Base-by-base conservation (phyloP, 2,329 filamentous ascomycete species). In the Plectosphaerella plurivora region DNA sequence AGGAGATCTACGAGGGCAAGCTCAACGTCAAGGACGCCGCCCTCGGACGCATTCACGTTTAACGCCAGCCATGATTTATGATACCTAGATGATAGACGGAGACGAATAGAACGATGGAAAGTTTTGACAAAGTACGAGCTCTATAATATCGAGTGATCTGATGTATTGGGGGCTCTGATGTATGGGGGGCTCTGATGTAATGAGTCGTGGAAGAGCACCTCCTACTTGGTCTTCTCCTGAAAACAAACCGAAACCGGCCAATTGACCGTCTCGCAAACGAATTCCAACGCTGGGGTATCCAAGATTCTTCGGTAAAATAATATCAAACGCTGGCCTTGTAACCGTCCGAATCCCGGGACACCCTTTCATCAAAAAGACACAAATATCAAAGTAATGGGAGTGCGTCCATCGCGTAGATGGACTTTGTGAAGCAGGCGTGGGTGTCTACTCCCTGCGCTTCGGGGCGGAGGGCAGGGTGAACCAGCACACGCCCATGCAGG, bases 1-100 rank as follows among this genome's bases (percentile, higher is more conserved):
- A 90, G 73, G 84, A 87, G 54, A 90, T 97, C 62, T 79, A 77
- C n/a, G 82, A 82, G 33, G 90, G 89, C 22, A 86, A 87, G 67
- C 81, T 79, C 15, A 86, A 78, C 20, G 83, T 91, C 8, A 75
- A 89, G 61, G 82, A 89, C 45, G 86, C 89, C 22, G 89, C 89
- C 35, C 72, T 69, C 49, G 75, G 77, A 45, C 68, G 69, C 51
- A 49, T 53, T 52, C 49, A 63, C 49, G n/a, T 18, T 20, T 50
- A 50, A 41, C 12, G 37, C 39, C 24, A 22, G 35, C 57, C 56
- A 48, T 53, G 55, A 44, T 20, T 44, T 20, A 44, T 44, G 41
- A 44, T 44, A 44, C 41, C 41, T 44, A 44, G 16, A 44, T 9
- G 41, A 44, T 44, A 44, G 41, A 44, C 41, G 41, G 41, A 44